These are phyloP conservation scores for Rostrohypoxylon terebratum DNA, from an alignment of 495 filamentous ascomycete species.

Conservation along the genomic window DNA sequence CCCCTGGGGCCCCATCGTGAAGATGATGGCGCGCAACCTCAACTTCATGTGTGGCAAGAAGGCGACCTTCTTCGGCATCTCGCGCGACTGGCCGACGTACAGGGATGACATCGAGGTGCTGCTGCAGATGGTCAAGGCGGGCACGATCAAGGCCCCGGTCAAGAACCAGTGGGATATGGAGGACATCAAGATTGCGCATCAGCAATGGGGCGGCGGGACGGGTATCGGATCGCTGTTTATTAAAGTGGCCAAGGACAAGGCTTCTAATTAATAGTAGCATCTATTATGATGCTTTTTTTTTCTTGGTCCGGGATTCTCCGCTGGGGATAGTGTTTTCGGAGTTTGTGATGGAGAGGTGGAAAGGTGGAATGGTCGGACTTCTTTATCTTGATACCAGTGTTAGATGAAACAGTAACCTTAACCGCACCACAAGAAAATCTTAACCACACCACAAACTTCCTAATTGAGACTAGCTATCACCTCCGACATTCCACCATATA, in stretches of 20 bases:
- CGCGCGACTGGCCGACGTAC: constrained; percentile 50
- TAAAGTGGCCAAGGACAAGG: constrained; percentile 38
- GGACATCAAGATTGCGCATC: constrained; percentile 55
- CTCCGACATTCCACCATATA: no score
- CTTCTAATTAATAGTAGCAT: background rate
- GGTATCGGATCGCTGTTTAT: constrained; percentile 56
- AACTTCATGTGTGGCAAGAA: constrained; percentile 40
- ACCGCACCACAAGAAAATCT: no score
- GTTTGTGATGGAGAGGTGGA: background rate
- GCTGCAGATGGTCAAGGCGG: constrained; percentile 50
- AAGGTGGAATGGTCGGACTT: background rate
- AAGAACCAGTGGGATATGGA: constrained; percentile 57
- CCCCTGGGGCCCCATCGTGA: constrained; percentile 32
- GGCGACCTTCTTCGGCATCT: constrained; percentile 54
- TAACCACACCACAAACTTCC: no score
- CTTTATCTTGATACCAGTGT: background rate
- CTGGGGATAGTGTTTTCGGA: background rate
- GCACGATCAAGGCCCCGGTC: constrained; percentile 55
- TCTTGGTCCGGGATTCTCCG: background rate
- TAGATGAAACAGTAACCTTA: no score
- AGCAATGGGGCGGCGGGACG: constrained; percentile 49
- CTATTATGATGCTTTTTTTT: background rate
- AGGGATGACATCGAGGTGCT: constrained; percentile 45
- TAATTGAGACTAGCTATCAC: no score
- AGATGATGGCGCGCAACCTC: constrained; percentile 46